phyloP scores from a whole-genome alignment of 176 grass and related monocot genomes.

The Urochloa ruziziensis region DNA sequence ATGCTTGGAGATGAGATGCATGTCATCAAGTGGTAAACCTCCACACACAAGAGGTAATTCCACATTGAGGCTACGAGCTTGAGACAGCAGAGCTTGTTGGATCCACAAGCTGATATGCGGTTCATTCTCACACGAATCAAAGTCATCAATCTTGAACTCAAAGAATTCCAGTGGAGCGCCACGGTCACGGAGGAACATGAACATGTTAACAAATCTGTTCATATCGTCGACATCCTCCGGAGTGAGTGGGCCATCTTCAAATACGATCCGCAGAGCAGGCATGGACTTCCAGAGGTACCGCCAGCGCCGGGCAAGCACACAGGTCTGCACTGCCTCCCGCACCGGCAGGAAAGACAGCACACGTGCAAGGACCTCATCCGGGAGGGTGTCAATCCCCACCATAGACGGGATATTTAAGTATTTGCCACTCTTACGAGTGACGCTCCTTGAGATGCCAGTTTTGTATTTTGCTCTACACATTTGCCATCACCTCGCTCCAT shows the following conservation, averaged over 20 bases:
- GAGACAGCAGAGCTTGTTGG: background rate
- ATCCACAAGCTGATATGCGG: background rate
- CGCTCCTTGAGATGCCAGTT: too few species aligned
- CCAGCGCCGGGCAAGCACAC: background rate
- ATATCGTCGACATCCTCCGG: background rate
- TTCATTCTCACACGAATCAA: background rate
- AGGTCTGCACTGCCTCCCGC: slow-evolving; percentile 15
- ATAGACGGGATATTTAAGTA: too few species aligned
- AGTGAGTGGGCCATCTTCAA: background rate
- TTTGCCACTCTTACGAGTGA: too few species aligned
- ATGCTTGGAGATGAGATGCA: background rate
- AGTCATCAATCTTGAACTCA: background rate
- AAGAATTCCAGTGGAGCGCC: background rate
- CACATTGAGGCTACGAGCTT: background rate
- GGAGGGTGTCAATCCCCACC: background rate
- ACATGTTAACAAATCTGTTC: background rate
- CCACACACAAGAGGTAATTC: rapidly evolving
- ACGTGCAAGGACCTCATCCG: background rate
- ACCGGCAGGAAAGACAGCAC: background rate
- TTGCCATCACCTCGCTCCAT: too few species aligned
- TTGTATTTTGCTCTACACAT: too few species aligned
- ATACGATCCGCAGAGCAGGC: background rate
- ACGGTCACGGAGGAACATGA: background rate
- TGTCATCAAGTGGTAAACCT: background rate
- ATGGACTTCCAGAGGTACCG: slow-evolving; percentile 4